These are phyloP conservation scores for Gastrolobium villosum DNA, from an alignment of 306 rosid genomes.

Conservation along the genomic window DNA sequence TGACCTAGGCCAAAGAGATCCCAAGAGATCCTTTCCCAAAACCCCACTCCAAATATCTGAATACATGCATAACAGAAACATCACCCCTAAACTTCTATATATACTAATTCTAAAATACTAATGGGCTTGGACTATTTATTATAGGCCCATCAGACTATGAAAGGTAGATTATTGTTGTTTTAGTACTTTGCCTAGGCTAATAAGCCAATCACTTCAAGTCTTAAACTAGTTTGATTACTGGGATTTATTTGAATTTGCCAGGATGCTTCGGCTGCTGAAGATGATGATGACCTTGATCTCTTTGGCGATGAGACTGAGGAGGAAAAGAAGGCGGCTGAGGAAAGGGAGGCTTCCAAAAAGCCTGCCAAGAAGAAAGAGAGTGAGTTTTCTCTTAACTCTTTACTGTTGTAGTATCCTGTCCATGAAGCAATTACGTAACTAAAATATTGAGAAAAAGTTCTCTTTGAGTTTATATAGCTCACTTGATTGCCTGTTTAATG, in stretches of 20 bases:
- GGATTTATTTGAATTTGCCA: conserved; percentile 31
- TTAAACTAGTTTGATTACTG: conserved; percentile 6
- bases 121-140: no score
- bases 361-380: conserved; percentile 88
- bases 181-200: not conserved
- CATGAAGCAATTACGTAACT: not conserved
- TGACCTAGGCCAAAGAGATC: no score
- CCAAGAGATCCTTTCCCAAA: no score
- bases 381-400: conserved; percentile 43
- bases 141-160: no score
- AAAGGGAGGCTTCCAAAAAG: conserved; percentile 77
- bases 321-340: conserved; percentile 82
- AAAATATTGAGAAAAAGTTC: not conserved
- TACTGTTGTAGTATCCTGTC: not conserved
- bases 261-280: conserved; percentile 62
- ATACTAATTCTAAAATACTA: no score
- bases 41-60: no score
- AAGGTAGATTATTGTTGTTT: not conserved
- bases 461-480: not conserved
- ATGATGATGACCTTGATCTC: conserved; percentile 81
- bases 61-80: no score
- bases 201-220: not conserved
- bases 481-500: not conserved
- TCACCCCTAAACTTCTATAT: no score
- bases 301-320: conserved; percentile 92